Base-by-base conservation (phyloP, 2,329 filamentous ascomycete species). In the Sarocladiaceae sp. region DNA sequence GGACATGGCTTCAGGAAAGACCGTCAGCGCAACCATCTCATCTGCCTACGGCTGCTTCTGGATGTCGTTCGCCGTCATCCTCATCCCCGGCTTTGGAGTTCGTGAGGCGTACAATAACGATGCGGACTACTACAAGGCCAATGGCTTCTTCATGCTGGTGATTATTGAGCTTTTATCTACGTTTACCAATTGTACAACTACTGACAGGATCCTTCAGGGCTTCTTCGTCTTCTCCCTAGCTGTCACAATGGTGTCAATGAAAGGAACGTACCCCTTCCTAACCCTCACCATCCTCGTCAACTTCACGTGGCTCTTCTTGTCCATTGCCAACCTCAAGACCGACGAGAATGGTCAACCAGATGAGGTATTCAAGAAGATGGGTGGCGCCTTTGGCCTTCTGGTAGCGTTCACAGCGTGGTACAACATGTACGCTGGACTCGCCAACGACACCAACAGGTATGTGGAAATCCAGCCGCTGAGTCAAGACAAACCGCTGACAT, bases 131-230 rank as follows among this genome's bases (percentile, higher is more conserved):
- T 21, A 26, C 21, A 16, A 40, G 12, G 35, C 19, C 12, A 20
- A 23, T 12, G 35, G 35, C 7, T 40, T 40, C 20, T 40, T 40
- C 35, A 40, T 40, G 35, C 35, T 40, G 35, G 35, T 40, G n/a
- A n/a, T n/a, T n/a, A n/a, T n/a, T n/a, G n/a, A n/a, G n/a, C n/a
- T n/a, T n/a, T n/a, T n/a, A n/a, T n/a, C n/a, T n/a, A n/a, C n/a
- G n/a, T n/a, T n/a, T n/a, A n/a, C n/a, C 11, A n/a, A 16, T 3
- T 40, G 19, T 9, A 40, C 9, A 40, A 24, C 18, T 21, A 18
- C n/a, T n/a, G n/a, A 23, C n/a, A 7, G 13, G 7, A 21, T 24
- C 15, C 13, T 11, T 12, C 20, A 40, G 35, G 35, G 35, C 16
- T 40, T 40, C 35, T 40, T 40, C 21, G 24, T 40, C n/a, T 40